Evolutionary conservation across 345 rosid genomes (phyloP), one percentile per base, ranked within the genome.

Genomic region (Lepidium sativum): DNA sequence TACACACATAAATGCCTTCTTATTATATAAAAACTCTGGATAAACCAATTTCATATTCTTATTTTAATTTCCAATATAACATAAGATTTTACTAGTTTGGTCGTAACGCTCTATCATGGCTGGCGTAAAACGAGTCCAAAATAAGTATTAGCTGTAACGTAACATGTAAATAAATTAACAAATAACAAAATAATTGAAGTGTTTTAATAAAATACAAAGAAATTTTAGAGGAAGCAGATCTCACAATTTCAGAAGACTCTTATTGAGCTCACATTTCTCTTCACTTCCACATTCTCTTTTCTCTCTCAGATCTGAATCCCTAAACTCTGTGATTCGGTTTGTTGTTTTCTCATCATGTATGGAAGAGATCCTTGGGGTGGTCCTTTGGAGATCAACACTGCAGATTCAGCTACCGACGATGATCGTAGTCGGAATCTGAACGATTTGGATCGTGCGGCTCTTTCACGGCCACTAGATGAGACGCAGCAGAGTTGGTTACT

Each of bases 351-450:
- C 37, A 38, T 78, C 37, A 94, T 94, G 99, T 94, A 88, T 78
- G 99, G 97, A 2, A 54, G 99, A 60, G 99, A 94, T 80, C 97
- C 96, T 3, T 94, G 99, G 99, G 95, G 99, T 0, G 99, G 97
- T 3, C 92, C 99, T 0, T 78, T 94, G 65, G 99, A 94, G 85
- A 94, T 94, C 43, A 84, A 89, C 81, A 52, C 92, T 1, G 83
- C 91, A 11, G 99, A 94, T 73, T 94, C 99, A 0, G 99, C 99
- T 62, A 90, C 99, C 35, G 97, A 90, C 81, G 96, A 90, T 56
- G 99, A 90, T 63, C 69, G 96, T 63, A 94, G 96, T 60, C 74
- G 99, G 69, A 92, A 92, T 75, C 75, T 92, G 2, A 83, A 84
- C 74, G 99, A 90, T 67, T 55, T 82, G 6, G 99, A 94, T 66